These are phyloP conservation scores for Cystobasidium tubakii DNA, from an alignment of 768 basidiomycete species.

Conservation along the genomic window DNA sequence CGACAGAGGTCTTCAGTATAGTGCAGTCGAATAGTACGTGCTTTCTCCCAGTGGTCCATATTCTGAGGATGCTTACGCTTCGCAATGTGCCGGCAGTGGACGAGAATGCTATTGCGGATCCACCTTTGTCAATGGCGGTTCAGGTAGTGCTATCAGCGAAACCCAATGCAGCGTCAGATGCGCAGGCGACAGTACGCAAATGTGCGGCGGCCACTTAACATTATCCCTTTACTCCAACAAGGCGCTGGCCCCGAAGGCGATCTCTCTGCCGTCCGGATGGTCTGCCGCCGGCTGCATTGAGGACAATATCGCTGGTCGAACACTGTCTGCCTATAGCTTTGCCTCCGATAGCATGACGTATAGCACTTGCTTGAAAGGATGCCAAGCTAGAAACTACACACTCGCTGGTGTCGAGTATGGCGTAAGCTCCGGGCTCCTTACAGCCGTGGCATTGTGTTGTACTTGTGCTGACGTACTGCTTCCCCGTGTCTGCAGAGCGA, in stretches of 20 bases:
- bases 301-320: neutral
- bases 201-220: slow-evolving; percentile 5
- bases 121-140: neutral
- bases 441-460: no score
- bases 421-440: neutral
- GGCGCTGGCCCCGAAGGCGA: slow-evolving; percentile 1
- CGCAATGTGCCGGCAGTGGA: neutral
- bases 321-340: slow-evolving; percentile 1
- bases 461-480: no score
- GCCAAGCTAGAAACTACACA: slow-evolving; percentile 8
- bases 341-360: slow-evolving; percentile 16
- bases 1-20: slow-evolving; percentile 9
- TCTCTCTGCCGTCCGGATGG: slow-evolving; percentile 23
- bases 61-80: neutral
- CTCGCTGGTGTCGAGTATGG: slow-evolving; percentile 22
- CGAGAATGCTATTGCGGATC: slow-evolving; percentile 1
- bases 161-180: slow-evolving; percentile 10
- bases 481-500: neutral
- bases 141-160: neutral
- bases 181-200: neutral
- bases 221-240: slow-evolving; percentile 2
- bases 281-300: slow-evolving; percentile 7
- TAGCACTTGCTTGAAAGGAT: neutral
- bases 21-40: slow-evolving; percentile 13
- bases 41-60: neutral